Base-by-base conservation (phyloP, 2,329 filamentous ascomycete species). In the Chaetoscypha palmicola region DNA sequence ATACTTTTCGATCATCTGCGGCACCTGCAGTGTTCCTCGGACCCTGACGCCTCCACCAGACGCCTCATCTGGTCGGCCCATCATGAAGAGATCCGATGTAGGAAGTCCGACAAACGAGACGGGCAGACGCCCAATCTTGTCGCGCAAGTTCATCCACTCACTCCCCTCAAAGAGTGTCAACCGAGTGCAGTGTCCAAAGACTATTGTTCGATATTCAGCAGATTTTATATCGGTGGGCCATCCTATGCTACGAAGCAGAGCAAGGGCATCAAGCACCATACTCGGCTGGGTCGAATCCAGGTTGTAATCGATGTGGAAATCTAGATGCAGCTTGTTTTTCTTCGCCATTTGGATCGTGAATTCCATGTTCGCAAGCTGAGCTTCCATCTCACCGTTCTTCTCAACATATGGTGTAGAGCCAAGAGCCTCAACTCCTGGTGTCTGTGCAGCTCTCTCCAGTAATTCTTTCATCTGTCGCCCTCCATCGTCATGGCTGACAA, bases 391-490 rank as follows among this genome's bases (percentile, higher is more conserved):
- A 28, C 44, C 46, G 34, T 46, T 68, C 4, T 65, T 58, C 60
- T 88, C 83, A 2, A 86, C 81, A 54, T 87, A 87, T 0, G 82
- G 83, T 1, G 82, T 84, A 38, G 76, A 79, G 2, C 83, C 83
- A 16, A 87, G 55, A 0, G 71, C 81, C 32, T 77, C 76, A 1
- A 86, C 71, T 2, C 61, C 64, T 2, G 60, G 59, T 12, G 55
- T 62, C 3, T 58, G 53, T 4, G 73, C 59, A 11, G 77, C 73
- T 2, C 64, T 50, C 16, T 66, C 57, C 51, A 83, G 69, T 7
- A 80, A 52, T 4, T 52, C 49, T 26, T 71, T 67, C 52, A 83
- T 81, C 33, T 69, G 60, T 1, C 65, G 62, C 12, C 73, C 75
- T 16, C 67, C 57, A 34, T 72, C 66, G 1, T 63, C 54, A 2